Base-by-base conservation (phyloP, 163 green algal species). In the Picocystis sp. region DNA sequence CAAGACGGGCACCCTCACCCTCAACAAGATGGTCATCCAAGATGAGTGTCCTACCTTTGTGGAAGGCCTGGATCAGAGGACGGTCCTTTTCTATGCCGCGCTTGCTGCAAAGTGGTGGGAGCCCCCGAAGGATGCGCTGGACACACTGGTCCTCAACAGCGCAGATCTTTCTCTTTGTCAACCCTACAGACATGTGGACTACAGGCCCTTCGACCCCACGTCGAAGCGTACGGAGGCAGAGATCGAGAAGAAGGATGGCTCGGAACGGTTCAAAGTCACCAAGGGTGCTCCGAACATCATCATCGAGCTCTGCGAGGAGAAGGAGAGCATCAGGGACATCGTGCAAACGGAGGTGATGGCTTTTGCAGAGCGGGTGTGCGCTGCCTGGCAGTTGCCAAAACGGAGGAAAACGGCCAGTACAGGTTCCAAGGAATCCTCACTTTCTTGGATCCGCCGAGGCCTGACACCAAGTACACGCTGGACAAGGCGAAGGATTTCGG, bases 61-160 rank as follows among this genome's bases (percentile, higher is more conserved):
- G 2, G 49, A 62, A 8, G 73, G 66, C 38, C 43, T 80, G 45
- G 41, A 44, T 51, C 59, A 64, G 48, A 11, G 62, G 3, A 24
- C 69, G 9, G 63, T 87, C 46, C 67, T 92, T 38, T 66, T 66
- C 17, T 19, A 47, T 23, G 76, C 74, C 23, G 79, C 81, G 2
- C 62, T 89, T 53, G 82, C 82, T 23, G 76, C 81, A 65, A 91
- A 91, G 68, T 92, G 82, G 82, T 78, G 77, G 67, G 82, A 92
- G 73, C 81, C 81, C 21, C 48, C 81, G 12, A 81, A 84, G 49
- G 81, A 91, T 54, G 82, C 82, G 0, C 72, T 91, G 44, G 82
- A 92, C 76, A 88, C 81, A 17, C 75, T 92, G 60, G 73, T 85
- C 44, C 76, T 91, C 48, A 60, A 60, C 21, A 65, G 57, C 45